These are phyloP conservation scores for Hevea brasiliensis DNA, from an alignment of 345 rosid species.

Conservation along the genomic window DNA sequence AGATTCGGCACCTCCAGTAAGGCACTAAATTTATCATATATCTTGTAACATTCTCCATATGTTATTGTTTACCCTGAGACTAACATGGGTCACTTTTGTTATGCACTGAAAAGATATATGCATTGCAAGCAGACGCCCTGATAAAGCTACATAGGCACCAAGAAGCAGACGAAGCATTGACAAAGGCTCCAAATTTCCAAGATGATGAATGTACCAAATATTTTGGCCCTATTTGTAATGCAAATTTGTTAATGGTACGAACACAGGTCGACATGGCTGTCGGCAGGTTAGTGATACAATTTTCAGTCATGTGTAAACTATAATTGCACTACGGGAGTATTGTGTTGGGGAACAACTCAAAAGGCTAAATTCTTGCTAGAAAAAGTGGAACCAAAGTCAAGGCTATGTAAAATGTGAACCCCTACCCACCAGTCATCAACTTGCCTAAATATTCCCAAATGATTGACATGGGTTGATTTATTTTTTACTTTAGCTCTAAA, in stretches of 20 bases:
- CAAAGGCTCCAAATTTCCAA: slow-evolving; percentile 55
- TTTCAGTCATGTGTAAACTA: neutral
- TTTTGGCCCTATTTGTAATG: slow-evolving; percentile 71
- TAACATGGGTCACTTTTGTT: neutral
- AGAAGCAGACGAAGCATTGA: slow-evolving; percentile 67
- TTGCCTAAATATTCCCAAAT: slow-evolving; percentile 20
- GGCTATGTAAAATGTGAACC: neutral
- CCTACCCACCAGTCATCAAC: slow-evolving; percentile 9
- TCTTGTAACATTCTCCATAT: too few relatives aligned
- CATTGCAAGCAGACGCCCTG: slow-evolving; percentile 90
- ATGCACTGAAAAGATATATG: slow-evolving; percentile 45
- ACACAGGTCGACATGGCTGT: slow-evolving; percentile 81
- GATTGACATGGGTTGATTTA: slow-evolving; percentile 26
- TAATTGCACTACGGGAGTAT: neutral
- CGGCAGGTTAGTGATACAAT: slow-evolving; percentile 65
- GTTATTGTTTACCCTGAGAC: too few relatives aligned
- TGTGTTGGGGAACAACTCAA: slow-evolving; percentile 41
- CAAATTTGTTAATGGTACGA: slow-evolving; percentile 63
- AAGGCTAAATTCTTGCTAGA: slow-evolving; percentile 24
- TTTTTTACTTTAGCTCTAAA: slow-evolving; percentile 4
- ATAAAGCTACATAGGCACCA: slow-evolving; percentile 70
- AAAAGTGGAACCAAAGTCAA: slow-evolving; percentile 10
- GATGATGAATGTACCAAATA: slow-evolving; percentile 61
- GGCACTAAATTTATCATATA: neutral
- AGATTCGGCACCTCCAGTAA: slow-evolving; percentile 85